Evolutionary conservation across 129 eudicot species (phyloP).

Genomic region (Centrapalus pauciflorus): DNA sequence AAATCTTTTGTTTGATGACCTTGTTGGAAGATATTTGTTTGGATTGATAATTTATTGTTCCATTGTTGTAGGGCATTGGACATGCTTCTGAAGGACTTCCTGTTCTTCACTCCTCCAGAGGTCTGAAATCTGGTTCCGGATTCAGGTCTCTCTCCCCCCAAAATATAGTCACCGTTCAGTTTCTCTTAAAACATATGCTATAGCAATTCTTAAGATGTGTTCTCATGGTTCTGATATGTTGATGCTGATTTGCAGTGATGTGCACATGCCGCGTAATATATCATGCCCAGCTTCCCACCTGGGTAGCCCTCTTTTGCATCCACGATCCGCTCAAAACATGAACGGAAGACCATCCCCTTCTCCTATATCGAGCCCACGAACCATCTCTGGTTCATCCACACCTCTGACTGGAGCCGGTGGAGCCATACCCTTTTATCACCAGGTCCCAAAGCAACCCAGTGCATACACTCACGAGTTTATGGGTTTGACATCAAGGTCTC

Average conservation of each 20-base stretch:
- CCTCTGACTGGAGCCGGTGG: conserved; percentile 44
- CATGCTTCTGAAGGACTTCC: conserved; percentile 36
- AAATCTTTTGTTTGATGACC: neutral
- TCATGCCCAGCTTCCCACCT: conserved; percentile 68
- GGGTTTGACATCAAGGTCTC: conserved; percentile 27
- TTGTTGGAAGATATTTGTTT: neutral
- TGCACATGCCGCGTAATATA: conserved; percentile 34
- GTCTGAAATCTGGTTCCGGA: conserved; percentile 17
- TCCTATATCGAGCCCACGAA: conserved; percentile 47
- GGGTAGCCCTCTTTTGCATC: conserved; percentile 44
- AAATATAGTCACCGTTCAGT: too few relatives aligned
- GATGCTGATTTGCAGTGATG: conserved; percentile 26
- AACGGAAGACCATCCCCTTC: conserved; percentile 37
- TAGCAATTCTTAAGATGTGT: neutral
- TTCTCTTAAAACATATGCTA: neutral
- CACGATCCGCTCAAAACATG: conserved; percentile 32
- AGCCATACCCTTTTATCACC: conserved; percentile 32
- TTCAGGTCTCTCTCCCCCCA: conserved; percentile 27
- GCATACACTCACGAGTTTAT: conserved; percentile 30
- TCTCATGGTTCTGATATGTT: too few relatives aligned
- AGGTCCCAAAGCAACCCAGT: conserved; percentile 18
- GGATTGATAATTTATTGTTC: neutral
- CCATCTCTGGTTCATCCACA: conserved; percentile 52
- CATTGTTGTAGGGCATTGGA: conserved; percentile 38
- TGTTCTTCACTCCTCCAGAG: conserved; percentile 23